phyloP scores from a whole-genome alignment of 2,329 filamentous ascomycete genomes.

The Huntiella decipiens region DNA sequence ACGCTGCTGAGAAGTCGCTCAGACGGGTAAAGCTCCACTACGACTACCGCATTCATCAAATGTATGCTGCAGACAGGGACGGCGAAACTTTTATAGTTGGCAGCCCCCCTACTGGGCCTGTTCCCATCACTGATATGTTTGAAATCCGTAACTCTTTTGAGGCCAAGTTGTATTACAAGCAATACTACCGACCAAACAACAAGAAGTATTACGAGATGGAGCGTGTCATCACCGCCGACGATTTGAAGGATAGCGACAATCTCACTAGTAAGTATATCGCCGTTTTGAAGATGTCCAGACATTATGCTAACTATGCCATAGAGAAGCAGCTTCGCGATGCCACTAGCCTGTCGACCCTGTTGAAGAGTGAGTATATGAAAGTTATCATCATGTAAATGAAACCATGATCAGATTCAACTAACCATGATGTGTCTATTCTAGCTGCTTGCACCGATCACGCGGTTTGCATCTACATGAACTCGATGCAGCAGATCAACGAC shows the following conservation, averaged over 20 bases:
- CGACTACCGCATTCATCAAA: slow-evolving; percentile 5
- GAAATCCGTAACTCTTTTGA: slow-evolving; percentile 8
- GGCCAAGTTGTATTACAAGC: slow-evolving; percentile 6
- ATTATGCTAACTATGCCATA: background rate
- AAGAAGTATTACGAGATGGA: background rate
- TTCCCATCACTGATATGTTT: slow-evolving; percentile 5
- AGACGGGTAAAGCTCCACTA: slow-evolving; percentile 6
- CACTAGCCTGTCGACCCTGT: slow-evolving; percentile 2
- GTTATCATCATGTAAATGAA: background rate
- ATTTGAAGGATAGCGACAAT: background rate
- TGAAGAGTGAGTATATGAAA: slow-evolving; percentile 4
- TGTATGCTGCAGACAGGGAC: slow-evolving; percentile 9
- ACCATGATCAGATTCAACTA: background rate
- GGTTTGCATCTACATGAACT: slow-evolving; percentile 21
- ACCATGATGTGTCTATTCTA: background rate
- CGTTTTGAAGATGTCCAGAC: background rate
- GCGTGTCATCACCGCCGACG: background rate
- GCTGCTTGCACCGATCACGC: slow-evolving; percentile 9
- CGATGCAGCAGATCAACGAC: slow-evolving; percentile 15
- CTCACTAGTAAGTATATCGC: background rate
- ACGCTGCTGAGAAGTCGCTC: background rate
- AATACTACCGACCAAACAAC: slow-evolving; percentile 5
- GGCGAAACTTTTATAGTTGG: slow-evolving; percentile 9
- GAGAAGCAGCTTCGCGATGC: background rate
- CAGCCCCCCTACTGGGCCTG: slow-evolving; percentile 2